Conservation (phyloP, 2,329 filamentous ascomycete genomes). For the Aspergillus sp. region DNA sequence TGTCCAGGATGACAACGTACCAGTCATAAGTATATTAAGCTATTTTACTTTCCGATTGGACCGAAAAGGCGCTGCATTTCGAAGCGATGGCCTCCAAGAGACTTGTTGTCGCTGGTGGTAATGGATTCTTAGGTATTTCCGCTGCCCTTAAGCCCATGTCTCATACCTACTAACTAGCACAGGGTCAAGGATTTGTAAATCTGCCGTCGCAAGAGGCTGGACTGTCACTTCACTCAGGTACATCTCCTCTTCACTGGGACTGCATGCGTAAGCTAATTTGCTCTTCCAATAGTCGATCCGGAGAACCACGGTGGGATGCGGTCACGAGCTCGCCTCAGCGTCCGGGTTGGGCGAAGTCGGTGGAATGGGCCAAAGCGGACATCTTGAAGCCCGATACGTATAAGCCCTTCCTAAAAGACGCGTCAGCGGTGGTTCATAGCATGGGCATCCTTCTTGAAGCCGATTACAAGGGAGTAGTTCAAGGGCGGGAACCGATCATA, state of each 20-base stretch:
- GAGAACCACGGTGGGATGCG: slow-evolving; percentile 79
- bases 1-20: background rate
- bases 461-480: slow-evolving; percentile 92
- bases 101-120: slow-evolving; percentile 89
- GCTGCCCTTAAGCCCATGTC: slow-evolving; percentile 20
- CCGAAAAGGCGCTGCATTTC: background rate
- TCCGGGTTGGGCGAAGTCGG: slow-evolving; percentile 77
- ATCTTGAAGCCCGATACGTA: slow-evolving; percentile 82
- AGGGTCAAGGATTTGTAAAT: slow-evolving; percentile 83
- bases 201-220: slow-evolving; percentile 82
- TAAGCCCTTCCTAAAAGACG: slow-evolving; percentile 69
- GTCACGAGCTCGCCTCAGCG: slow-evolving; percentile 70
- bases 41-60: background rate
- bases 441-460: slow-evolving; percentile 96
- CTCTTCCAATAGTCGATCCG: slow-evolving; percentile 68
- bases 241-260: background rate
- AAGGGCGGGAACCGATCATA: slow-evolving; percentile 79
- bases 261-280: slow-evolving; percentile 1
- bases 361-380: slow-evolving; percentile 86
- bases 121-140: slow-evolving; percentile 74
- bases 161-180: slow-evolving; percentile 7
- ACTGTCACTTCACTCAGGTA: slow-evolving; percentile 91
- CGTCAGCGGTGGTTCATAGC: slow-evolving; percentile 85
- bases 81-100: slow-evolving; percentile 63
- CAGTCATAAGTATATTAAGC: background rate